Conservation (phyloP, 495 filamentous ascomycete species). For the Aspergillus avenaceus region DNA sequence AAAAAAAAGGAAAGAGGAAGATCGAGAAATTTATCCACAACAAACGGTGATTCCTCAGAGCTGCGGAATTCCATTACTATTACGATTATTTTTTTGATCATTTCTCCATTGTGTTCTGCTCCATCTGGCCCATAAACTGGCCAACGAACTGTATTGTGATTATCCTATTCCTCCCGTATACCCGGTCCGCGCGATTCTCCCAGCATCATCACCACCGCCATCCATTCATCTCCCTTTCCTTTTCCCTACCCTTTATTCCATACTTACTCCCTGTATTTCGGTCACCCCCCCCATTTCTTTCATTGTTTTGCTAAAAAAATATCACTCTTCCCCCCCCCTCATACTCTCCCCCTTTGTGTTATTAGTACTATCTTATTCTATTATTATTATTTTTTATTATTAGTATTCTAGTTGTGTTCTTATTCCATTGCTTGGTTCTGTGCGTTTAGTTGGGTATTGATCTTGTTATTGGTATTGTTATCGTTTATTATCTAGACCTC, state of each 20-base stretch:
- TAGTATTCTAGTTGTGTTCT: slow-evolving; percentile 4
- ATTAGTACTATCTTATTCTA: slow-evolving; percentile 8
- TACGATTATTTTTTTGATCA: slow-evolving; percentile 17
- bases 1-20: slow-evolving; percentile 9
- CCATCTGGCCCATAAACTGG: slow-evolving; percentile 3
- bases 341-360: slow-evolving; percentile 7
- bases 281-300: slow-evolving; percentile 10
- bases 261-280: slow-evolving; percentile 10
- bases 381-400: slow-evolving; percentile 12
- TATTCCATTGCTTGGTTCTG: neutral
- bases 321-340: slow-evolving; percentile 4
- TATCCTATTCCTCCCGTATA: slow-evolving; percentile 15
- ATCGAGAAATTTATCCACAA: slow-evolving; percentile 5
- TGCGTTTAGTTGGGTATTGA: neutral
- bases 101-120: slow-evolving; percentile 8
- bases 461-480: slow-evolving; percentile 11
- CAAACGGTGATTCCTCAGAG: slow-evolving; percentile 25
- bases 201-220: slow-evolving; percentile 6
- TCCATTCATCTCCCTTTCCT: slow-evolving; percentile 13
- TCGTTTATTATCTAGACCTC: slow-evolving; percentile 6
- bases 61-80: slow-evolving; percentile 19
- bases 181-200: slow-evolving; percentile 6
- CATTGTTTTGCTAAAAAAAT: slow-evolving; percentile 1
- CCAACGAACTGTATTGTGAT: slow-evolving; percentile 25
- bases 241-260: slow-evolving; percentile 7